Base-by-base conservation (phyloP, 768 basidiomycete genomes). In the Fistulinella prunicolor region DNA sequence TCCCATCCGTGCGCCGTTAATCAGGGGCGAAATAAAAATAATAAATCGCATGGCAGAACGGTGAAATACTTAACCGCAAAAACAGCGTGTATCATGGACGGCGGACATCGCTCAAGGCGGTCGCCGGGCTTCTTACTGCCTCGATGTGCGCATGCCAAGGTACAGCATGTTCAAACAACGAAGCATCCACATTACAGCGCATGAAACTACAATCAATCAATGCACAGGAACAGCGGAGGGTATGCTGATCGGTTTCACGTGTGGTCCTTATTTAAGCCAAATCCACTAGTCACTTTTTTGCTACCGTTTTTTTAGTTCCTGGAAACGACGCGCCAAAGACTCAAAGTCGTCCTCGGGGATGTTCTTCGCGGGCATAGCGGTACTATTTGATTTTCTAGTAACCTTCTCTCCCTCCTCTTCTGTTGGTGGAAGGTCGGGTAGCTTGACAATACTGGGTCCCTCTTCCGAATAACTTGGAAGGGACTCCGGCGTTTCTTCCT, bases 251-350 rank as follows among this genome's bases (percentile, higher is more conserved):
- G 19, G 44, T 42, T 57, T 50, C 50, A 49, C 35, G 35, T 13
- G 13, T 16, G 46, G 38, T 35, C 6, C 9, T 32, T 12, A 42
- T 39, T 26, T n/a, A 32, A 37, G 44, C 21, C 34, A 19, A 46
- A 52, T 38, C 29, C n/a, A 42, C 40, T 28, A 39, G 17, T 6
- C 43, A 2, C 29, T 17, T 36, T 19, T 46, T 39, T 30, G 22
- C 68, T 67, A 90, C 39, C 82, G 81, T 70, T 89, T 90, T 74
- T 94, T 96, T 58, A 96, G 69, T 23, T 82, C 85, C 51, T 87
- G 90, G 60, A 96, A 95, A 48, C 94, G 81, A 64, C 79, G 82
- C 42, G 85, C 72, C 42, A 96, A 73, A 19, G 80, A 74, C 32
- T 86, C 85, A 58, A 92, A 89, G 48, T 86, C 86, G 56, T 92